Conservation (phyloP, 225 moss, liverwort and hornwort species). For the Sphagnum contortum region DNA sequence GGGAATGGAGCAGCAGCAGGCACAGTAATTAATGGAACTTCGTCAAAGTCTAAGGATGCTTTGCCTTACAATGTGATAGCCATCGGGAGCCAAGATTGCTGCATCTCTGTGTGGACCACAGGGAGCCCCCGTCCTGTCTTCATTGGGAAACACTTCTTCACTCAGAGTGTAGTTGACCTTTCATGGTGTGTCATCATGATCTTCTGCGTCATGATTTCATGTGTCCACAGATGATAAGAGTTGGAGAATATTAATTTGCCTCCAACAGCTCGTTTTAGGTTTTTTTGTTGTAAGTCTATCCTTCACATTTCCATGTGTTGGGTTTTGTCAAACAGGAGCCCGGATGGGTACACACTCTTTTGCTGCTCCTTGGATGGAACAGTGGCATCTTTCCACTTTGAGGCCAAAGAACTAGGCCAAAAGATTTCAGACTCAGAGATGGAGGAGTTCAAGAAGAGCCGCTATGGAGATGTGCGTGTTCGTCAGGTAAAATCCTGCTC, state of each 20-base stretch:
- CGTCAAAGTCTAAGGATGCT: slow-evolving; percentile 39
- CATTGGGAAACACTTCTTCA: slow-evolving; percentile 95
- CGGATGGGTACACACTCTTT: slow-evolving; percentile 90
- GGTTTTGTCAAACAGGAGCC: slow-evolving; percentile 48
- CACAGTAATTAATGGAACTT: slow-evolving; percentile 28
- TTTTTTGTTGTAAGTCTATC: too few relatives aligned
- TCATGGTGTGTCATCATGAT: slow-evolving; percentile 44
- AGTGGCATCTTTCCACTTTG: slow-evolving; percentile 79
- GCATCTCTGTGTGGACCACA: slow-evolving; percentile 95
- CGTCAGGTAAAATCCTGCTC: slow-evolving; percentile 34
- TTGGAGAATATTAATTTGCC: too few relatives aligned
- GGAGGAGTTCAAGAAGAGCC: slow-evolving; percentile 88
- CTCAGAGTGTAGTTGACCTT: slow-evolving; percentile 93
- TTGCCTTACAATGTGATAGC: slow-evolving; percentile 93
- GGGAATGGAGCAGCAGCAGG: slow-evolving; percentile 32
- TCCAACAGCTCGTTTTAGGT: too few relatives aligned
- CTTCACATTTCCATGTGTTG: too few relatives aligned
- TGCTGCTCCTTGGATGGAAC: slow-evolving; percentile 98
- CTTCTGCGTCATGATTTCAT: too few relatives aligned
- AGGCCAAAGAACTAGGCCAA: slow-evolving; percentile 72
- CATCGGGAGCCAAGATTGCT: slow-evolving; percentile 96
- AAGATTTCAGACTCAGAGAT: slow-evolving; percentile 79
- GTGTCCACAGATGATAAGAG: too few relatives aligned
- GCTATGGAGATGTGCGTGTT: slow-evolving; percentile 88
- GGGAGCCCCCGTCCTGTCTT: slow-evolving; percentile 93